Evolutionary conservation across 129 eudicot species (phyloP).

Genomic region (Flaveria brownii): DNA sequence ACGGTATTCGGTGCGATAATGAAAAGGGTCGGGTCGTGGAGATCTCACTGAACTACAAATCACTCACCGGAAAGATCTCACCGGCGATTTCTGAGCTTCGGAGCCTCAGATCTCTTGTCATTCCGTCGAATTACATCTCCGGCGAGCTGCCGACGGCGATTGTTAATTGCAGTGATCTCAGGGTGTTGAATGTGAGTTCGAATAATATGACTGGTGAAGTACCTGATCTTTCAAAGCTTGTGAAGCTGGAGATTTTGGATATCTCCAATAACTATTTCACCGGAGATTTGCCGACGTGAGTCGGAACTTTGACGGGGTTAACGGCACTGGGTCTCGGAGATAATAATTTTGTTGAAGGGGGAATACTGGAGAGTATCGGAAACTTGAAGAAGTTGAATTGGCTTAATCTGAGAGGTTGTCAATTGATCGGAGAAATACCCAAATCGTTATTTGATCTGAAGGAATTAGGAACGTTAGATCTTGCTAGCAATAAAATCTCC

Average conservation of each 20-base stretch:
- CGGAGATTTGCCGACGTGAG: conserved; percentile 75
- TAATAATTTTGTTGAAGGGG: conserved; percentile 53
- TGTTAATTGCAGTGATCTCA: conserved; percentile 52
- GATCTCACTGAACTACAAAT: conserved; percentile 63
- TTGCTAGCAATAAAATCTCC: conserved; percentile 53
- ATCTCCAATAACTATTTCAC: conserved; percentile 58
- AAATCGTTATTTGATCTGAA: conserved; percentile 54
- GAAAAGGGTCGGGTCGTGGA: conserved; percentile 51
- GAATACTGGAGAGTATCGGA: conserved; percentile 62
- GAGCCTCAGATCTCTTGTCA: conserved; percentile 50
- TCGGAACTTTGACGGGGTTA: conserved; percentile 54
- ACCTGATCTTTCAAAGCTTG: conserved; percentile 69
- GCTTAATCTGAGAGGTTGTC: conserved; percentile 55
- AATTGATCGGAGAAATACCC: conserved; percentile 64
- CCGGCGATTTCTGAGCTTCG: conserved; percentile 55
- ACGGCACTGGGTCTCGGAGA: conserved; percentile 57
- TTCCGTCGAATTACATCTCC: conserved; percentile 53
- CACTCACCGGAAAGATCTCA: conserved; percentile 63
- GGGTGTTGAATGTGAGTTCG: conserved; percentile 58
- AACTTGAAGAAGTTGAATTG: conserved; percentile 61
- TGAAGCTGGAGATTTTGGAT: conserved; percentile 59
- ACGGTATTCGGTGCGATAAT: conserved; percentile 66
- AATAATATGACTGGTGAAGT: conserved; percentile 66
- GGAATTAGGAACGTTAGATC: conserved; percentile 55
- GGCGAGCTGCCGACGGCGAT: conserved; percentile 64